Percentiles rank a stretch among this genome's conserved stretches.
Conservation (phyloP, 495 filamentous ascomycete genomes). For the Halenospora varia region DNA sequence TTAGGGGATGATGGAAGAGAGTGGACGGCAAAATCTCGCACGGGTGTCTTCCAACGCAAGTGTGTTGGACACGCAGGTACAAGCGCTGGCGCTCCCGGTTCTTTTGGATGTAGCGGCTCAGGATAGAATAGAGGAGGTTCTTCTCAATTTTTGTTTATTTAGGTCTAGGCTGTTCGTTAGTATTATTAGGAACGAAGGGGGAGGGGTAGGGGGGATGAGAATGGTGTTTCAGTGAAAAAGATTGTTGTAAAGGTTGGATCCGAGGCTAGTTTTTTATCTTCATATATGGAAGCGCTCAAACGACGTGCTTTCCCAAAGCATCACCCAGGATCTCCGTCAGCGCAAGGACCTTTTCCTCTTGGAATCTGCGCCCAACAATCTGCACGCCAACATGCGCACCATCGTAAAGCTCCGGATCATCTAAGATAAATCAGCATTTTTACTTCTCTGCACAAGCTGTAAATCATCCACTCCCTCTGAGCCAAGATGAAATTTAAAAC, state of each 20-base stretch:
- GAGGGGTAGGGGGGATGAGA: too few relatives aligned
- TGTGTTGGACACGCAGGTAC: neutral
- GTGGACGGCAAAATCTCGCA: neutral
- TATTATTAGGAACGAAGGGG: too few relatives aligned
- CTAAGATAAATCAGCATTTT: slow-evolving; percentile 11
- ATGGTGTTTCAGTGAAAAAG: too few relatives aligned
- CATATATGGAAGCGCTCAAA: too few relatives aligned
- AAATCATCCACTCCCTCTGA: too few relatives aligned
- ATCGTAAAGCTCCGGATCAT: slow-evolving; percentile 42
- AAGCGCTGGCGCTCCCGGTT: neutral
- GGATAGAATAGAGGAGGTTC: neutral
- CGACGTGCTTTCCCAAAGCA: slow-evolving; percentile 17
- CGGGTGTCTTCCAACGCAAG: neutral
- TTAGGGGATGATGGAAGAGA: neutral
- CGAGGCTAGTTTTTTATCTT: too few relatives aligned
- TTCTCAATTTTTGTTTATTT: neutral
- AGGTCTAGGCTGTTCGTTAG: too few relatives aligned
- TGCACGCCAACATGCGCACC: slow-evolving; percentile 45
- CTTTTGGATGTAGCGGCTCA: neutral
- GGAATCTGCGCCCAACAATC: slow-evolving; percentile 42
- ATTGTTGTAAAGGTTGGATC: too few relatives aligned
- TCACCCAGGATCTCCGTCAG: slow-evolving; percentile 24
- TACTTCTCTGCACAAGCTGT: neutral
- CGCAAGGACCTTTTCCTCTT: slow-evolving; percentile 44
- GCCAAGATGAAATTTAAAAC: slow-evolving; percentile 1